Evolutionary conservation across 768 basidiomycete genomes (phyloP), one percentile per base, ranked within the genome.

Genomic region (Lactarius pseudohatsudake): DNA sequence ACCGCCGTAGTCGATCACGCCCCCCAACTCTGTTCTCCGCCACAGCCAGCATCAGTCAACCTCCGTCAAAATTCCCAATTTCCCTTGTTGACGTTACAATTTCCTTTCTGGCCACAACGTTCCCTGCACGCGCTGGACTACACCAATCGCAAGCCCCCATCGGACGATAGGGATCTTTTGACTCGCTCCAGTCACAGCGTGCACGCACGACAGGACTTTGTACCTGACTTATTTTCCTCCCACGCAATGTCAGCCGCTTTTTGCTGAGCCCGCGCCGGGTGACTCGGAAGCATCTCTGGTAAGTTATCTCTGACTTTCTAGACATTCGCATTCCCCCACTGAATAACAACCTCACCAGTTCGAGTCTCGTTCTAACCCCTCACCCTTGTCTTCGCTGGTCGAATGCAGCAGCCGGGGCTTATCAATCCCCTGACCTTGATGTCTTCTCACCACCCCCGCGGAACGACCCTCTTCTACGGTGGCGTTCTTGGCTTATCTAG

Each of bases 221-320:
- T 16, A 20, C 60, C 56, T 41, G 26, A n/a, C 20, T 58, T 26
- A 16, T 57, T 20, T 38, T 36, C 34, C 50, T 40, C 56, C 28
- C 38, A 34, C 11, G 32, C 38, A 43, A 41, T 34, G 26, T n/a
- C 50, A 15, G 16, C 22, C 53, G 30, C 56, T 41, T 40, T 56
- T 43, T 53, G 47, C 34, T 43, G 5, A 4, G 38, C 38, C 41
- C 22, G 20, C 18, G 18, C 22, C 16, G 53, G 10, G 22, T 28
- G 26, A 50, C 54, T 63, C 61, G 32, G 56, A 18, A 34, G 16
- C 2, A 55, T 40, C 26, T 36, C 53, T 53, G 7, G 18, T 8
- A 28, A 28, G 47, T 53, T 53, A 62, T 66, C 65, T 66, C 56
- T 66, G 57, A 47, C 65, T 62, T 62, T 66, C 4, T n/a, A 7